Conservation (phyloP, 805 yeast genomes). For the Candida railenensis region DNA sequence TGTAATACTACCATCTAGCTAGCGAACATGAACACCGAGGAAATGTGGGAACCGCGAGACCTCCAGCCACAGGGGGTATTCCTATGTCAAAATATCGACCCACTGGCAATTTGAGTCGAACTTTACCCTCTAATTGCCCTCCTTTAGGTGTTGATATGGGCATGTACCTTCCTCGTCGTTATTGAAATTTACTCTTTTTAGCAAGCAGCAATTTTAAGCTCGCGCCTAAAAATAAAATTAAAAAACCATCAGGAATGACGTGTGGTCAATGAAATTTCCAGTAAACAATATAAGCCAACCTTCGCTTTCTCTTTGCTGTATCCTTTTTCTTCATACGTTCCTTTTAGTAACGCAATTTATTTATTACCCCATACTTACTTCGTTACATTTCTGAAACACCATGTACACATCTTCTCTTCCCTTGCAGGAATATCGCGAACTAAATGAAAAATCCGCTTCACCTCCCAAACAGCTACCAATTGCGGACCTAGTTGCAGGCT, state of each 20-base stretch:
- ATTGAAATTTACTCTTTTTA: background rate
- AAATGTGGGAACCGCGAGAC: background rate
- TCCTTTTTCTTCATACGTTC: background rate
- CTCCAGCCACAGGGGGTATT: background rate
- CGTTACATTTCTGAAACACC: background rate
- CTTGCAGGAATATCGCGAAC: conserved; percentile 23
- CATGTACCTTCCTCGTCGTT: too few relatives aligned
- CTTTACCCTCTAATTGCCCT: too few relatives aligned
- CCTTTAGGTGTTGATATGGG: too few relatives aligned
- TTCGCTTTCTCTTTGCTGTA: background rate
- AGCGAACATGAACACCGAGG: background rate
- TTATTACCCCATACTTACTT: background rate
- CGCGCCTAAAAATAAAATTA: background rate
- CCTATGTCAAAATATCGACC: too few relatives aligned
- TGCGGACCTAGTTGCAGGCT: conserved; percentile 23
- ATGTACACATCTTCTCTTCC: conserved; percentile 17
- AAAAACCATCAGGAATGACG: background rate
- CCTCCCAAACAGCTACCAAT: conserved; percentile 32
- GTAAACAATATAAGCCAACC: background rate
- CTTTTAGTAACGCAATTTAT: background rate
- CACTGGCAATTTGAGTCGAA: too few relatives aligned
- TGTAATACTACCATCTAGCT: background rate
- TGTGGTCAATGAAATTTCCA: background rate
- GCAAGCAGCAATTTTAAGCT: background rate
- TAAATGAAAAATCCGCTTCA: conserved; percentile 20